Evolutionary conservation across 129 eudicot genomes (phyloP).

Genomic region (Flaveria brownii): DNA sequence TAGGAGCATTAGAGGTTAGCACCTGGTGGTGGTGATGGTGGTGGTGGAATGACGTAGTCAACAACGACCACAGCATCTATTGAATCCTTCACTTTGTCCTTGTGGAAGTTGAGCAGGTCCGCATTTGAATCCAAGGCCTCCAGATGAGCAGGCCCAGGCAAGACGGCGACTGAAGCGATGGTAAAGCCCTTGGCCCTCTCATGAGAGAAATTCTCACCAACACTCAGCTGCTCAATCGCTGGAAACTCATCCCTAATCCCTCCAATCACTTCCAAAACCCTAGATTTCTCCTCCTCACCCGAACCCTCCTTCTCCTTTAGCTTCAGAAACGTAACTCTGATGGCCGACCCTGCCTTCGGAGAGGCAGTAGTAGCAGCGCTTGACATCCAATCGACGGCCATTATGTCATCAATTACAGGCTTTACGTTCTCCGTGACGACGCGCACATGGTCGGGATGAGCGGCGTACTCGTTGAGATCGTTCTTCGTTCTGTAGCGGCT

Average conservation of each 20-base stretch:
- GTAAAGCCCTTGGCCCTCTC: constrained; percentile 80
- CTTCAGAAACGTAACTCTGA: constrained; percentile 59
- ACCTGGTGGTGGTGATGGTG: constrained; percentile 23
- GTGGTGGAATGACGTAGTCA: constrained; percentile 55
- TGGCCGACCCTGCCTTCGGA: constrained; percentile 56
- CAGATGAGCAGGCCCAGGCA: constrained; percentile 48
- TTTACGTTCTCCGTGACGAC: constrained; percentile 43
- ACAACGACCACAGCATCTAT: constrained; percentile 52
- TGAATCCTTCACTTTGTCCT: constrained; percentile 64
- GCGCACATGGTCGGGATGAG: constrained; percentile 56
- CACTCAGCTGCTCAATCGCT: constrained; percentile 46
- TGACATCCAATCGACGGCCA: constrained; percentile 80
- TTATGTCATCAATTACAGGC: constrained; percentile 64
- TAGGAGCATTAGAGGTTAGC: constrained; percentile 44
- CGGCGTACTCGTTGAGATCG: constrained; percentile 50
- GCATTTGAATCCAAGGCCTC: constrained; percentile 46
- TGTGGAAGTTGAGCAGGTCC: constrained; percentile 42
- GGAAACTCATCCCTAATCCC: constrained; percentile 52
- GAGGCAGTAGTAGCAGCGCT: constrained; percentile 35
- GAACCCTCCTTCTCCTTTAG: constrained; percentile 59
- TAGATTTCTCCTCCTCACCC: constrained; percentile 45
- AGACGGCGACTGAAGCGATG: constrained; percentile 59
- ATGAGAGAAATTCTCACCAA: constrained; percentile 75
- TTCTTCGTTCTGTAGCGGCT: constrained; percentile 55
- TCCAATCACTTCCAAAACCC: constrained; percentile 52